Evolutionary conservation across 139 green algal genomes (phyloP), one percentile per base, ranked within the genome.

Genomic region (Chlamydomonas sp.): DNA sequence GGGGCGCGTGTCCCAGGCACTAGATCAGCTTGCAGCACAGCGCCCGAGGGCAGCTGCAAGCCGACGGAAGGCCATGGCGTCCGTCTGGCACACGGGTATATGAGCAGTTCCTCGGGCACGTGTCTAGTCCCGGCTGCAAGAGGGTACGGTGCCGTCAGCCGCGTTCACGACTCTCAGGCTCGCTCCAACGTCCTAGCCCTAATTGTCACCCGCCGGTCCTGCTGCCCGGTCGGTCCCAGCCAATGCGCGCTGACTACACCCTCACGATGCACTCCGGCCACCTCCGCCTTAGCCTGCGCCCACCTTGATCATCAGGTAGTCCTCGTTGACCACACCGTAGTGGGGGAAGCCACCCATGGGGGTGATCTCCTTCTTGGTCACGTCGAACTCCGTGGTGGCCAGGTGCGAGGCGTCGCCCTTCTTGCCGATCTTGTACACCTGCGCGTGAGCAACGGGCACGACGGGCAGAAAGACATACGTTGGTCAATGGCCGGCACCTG

Each of bases 311-410:
- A 99, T 98, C 68, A 99, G 69, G 95, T 96, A 99, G 94, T 99
- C 98, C 94, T 99, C 97, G 66, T 96, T 96, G 86, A 99, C 92
- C 5, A 97, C 86, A 80, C 98, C 98, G 89, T 99, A 99, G 94
- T 99, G 97, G n/a, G 97, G 90, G 92, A 99, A 99, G 89, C 98
- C 98, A 71, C 98, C 98, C 97, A 99, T 98, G 89, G 98, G 98
- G 78, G 97, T 99, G 95, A 99, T 99, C 74, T 96, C 94, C 97
- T 99, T 99, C 66, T 98, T 93, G 20, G 96, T 99, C 69, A 97
- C 92, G 89, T 99, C 98, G 91, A 97, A 98, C 78, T 99, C 97
- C 68, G 98, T 99, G 89, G 92, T 96, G 77, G 95, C 98, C 14
- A 78, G 71, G 96, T 98, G 96, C 79, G 77, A 93, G 69, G 96